Conservation (phyloP, 495 filamentous ascomycete genomes). For the Lophium mytilinum region DNA sequence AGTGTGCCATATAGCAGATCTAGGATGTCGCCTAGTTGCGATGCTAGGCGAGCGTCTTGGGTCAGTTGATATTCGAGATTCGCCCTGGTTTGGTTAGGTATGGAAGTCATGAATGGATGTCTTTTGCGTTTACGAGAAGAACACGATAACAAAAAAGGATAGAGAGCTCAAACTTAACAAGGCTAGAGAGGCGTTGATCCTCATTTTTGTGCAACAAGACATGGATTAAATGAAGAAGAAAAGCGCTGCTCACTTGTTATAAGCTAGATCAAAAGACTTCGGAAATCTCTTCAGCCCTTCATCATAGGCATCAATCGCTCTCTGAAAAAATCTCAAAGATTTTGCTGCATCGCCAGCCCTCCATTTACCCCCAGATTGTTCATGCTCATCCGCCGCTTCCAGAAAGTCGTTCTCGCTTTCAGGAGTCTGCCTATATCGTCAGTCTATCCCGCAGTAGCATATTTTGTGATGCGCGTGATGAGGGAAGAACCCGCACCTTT, state of each 20-base stretch:
- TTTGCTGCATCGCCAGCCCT: constrained; percentile 57
- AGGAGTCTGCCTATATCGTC: constrained; percentile 37
- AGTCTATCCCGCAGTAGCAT: not conserved
- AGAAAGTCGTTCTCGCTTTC: constrained; percentile 56
- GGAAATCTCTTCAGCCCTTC: constrained; percentile 52
- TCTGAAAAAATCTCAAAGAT: constrained; percentile 57
- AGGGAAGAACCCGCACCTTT: not conserved
- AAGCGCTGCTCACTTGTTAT: constrained; percentile 51
- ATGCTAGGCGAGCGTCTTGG: constrained; percentile 49
- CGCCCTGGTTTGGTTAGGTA: constrained; percentile 33
- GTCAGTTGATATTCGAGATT: constrained; percentile 58
- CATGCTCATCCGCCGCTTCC: constrained; percentile 55
- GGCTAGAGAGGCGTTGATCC: too few species aligned
- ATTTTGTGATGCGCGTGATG: not conserved
- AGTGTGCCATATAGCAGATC: constrained; percentile 50
- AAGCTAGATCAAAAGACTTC: constrained; percentile 58
- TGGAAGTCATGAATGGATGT: too few species aligned
- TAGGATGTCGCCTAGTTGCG: constrained; percentile 43
- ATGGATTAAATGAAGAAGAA: not conserved
- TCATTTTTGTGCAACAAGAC: too few species aligned
- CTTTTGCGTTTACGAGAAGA: not conserved
- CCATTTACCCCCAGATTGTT: constrained; percentile 69
- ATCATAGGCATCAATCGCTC: constrained; percentile 58
- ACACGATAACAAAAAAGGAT: not conserved
- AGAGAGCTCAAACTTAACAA: not conserved